Evolutionary conservation across 2,329 filamentous ascomycete species (phyloP).

Genomic region (Aspergillus carbonarius): DNA sequence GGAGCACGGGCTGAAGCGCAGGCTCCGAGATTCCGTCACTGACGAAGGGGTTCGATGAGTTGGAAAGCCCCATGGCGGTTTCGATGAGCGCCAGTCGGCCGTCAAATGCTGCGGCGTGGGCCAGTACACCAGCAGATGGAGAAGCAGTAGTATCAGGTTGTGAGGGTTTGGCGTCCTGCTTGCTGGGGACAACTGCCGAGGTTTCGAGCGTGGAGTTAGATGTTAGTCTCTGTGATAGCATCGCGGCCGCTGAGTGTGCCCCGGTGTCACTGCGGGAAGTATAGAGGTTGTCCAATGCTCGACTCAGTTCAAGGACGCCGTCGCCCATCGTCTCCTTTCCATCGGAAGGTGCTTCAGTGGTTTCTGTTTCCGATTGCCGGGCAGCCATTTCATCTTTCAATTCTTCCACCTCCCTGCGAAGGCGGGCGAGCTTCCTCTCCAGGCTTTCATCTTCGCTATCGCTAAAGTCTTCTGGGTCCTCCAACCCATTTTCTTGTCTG

Average conservation of each 20-base stretch:
- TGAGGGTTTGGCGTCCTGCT: constrained; percentile 9
- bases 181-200: constrained; percentile 4
- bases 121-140: constrained; percentile 57
- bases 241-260: constrained; percentile 35
- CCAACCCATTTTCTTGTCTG: constrained; percentile 44
- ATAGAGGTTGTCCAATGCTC: constrained; percentile 66
- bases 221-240: constrained; percentile 36
- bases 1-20: constrained; percentile 66
- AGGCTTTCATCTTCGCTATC: constrained; percentile 78
- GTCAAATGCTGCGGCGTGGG: constrained; percentile 85
- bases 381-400: constrained; percentile 55
- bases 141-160: constrained; percentile 9
- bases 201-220: constrained; percentile 11
- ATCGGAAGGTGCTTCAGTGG: constrained; percentile 44
- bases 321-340: constrained; percentile 48
- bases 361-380: constrained; percentile 54
- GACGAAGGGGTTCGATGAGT: constrained; percentile 59
- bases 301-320: constrained; percentile 67
- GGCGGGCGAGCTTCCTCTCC: constrained; percentile 73
- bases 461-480: constrained; percentile 71
- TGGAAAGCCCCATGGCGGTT: constrained; percentile 74
- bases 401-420: constrained; percentile 80
- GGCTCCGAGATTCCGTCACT: constrained; percentile 51
- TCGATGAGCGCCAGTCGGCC: constrained; percentile 76
- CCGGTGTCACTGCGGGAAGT: constrained; percentile 26